These are phyloP conservation scores for Ganoderma lingzhi DNA, from an alignment of 1,284 basidiomycete species.

Conservation along the genomic window DNA sequence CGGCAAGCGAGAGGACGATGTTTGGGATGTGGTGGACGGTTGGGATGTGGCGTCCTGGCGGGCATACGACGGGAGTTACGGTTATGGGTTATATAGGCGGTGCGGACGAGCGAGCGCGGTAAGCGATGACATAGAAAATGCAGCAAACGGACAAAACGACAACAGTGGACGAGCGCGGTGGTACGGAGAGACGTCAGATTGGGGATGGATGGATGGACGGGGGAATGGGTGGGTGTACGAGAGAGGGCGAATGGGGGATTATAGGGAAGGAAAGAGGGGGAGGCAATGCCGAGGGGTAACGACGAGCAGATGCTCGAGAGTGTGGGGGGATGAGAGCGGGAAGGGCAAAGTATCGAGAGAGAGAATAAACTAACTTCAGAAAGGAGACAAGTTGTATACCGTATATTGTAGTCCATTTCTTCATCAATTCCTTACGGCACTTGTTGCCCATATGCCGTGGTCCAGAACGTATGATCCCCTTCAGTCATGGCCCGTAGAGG, in stretches of 20 bases:
- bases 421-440: conserved; percentile 25
- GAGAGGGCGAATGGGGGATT: conserved; percentile 9
- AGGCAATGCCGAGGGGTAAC: conserved; percentile 26
- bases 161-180: conserved; percentile 35
- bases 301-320: conserved; percentile 28
- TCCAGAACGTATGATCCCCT: conserved; percentile 27
- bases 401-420: conserved; percentile 29
- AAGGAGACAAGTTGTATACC: conserved; percentile 24
- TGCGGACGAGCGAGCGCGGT: conserved; percentile 31
- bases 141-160: conserved; percentile 39
- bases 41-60: conserved; percentile 19
- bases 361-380: conserved; percentile 31
- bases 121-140: conserved; percentile 37
- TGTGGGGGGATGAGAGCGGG: conserved; percentile 12
- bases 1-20: background rate
- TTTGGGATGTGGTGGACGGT: conserved; percentile 7
- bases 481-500: conserved; percentile 24
- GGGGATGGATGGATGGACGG: conserved; percentile 9
- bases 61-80: conserved; percentile 27
- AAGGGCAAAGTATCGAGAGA: conserved; percentile 24
- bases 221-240: background rate
- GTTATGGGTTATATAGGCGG: conserved; percentile 35
- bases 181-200: conserved; percentile 31
- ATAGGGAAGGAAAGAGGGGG: conserved; percentile 14
- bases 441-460: conserved; percentile 30